phyloP scores from a whole-genome alignment of 768 basidiomycete genomes.

The Asterophora parasitica region DNA sequence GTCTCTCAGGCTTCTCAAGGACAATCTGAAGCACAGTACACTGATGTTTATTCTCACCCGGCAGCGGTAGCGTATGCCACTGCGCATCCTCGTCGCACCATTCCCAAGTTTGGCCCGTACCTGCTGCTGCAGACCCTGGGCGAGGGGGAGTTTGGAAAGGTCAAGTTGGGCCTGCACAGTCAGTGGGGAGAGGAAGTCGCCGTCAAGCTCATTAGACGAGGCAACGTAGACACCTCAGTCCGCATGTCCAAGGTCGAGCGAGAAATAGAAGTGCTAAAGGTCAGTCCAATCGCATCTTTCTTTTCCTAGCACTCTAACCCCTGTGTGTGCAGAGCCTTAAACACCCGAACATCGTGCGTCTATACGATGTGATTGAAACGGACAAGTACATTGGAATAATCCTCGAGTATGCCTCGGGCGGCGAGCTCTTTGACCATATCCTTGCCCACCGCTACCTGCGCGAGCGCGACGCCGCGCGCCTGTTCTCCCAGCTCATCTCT shows the following conservation, averaged over 20 bases:
- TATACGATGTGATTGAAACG: constrained; percentile 98
- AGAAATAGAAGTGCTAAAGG: constrained; percentile 95
- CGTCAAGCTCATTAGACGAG: constrained; percentile 91
- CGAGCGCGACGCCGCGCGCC: constrained; percentile 89
- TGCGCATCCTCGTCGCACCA: constrained; percentile 79
- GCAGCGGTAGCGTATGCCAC: constrained; percentile 79
- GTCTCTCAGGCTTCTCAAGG: constrained; percentile 33
- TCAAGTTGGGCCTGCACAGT: constrained; percentile 93
- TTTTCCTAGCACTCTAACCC: constrained; percentile 10
- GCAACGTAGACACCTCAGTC: constrained; percentile 81
- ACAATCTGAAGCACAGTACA: constrained; percentile 33
- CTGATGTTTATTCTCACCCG: constrained; percentile 81
- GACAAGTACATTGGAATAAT: constrained; percentile 99
- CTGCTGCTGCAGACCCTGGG: constrained; percentile 93
- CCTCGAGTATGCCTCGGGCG: constrained; percentile 96
- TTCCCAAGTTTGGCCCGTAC: constrained; percentile 94
- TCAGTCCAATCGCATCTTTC: constrained; percentile 33
- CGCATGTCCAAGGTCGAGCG: constrained; percentile 94
- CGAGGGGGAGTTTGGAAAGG: constrained; percentile 98
- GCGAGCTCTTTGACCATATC: constrained; percentile 98
- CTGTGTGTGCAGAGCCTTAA: constrained; percentile 64
- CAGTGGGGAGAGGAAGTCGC: constrained; percentile 98
- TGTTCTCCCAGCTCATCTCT: constrained; percentile 97
- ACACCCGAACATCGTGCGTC: constrained; percentile 96
- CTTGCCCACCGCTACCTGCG: constrained; percentile 95